A percentile compares a stretch with the other conserved stretches of the same genome.
phyloP scores from a whole-genome alignment of 371 early-diverging fungal genomes.

The Parasitella parasitica region DNA sequence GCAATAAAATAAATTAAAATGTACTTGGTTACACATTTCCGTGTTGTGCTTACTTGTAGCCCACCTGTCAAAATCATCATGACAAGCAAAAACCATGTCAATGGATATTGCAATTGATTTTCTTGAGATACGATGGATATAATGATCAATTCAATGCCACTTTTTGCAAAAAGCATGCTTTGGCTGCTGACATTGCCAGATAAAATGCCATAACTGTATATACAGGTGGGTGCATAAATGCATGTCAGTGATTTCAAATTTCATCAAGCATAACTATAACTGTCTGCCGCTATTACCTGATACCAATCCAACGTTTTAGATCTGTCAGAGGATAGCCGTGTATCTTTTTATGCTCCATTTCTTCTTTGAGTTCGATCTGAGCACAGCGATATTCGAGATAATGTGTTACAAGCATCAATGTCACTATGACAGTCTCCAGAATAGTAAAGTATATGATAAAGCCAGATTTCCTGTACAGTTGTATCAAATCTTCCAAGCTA shows the following conservation, averaged over 20 bases:
- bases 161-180: conserved; percentile 75
- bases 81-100: conserved; percentile 67
- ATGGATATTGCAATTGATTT: conserved; percentile 68
- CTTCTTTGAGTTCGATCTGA: not conserved
- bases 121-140: conserved; percentile 56
- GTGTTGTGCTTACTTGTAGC: conserved; percentile 51
- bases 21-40: not conserved
- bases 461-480: conserved; percentile 63
- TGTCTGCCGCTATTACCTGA: conserved; percentile 32
- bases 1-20: conserved; percentile 1
- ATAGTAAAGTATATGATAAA: conserved; percentile 71
- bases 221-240: not conserved
- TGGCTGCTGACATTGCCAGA: conserved; percentile 75
- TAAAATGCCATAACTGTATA: conserved; percentile 59
- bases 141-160: conserved; percentile 70
- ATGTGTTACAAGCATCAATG: conserved; percentile 49
- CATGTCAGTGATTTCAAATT: no score
- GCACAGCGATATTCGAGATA: conserved; percentile 34
- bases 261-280: no score
- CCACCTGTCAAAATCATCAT: conserved; percentile 64
- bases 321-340: not conserved
- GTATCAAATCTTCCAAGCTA: conserved; percentile 64
- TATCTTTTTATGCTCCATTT: not conserved
- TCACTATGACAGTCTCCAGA: conserved; percentile 50
- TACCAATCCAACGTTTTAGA: conserved; percentile 34